A percentile compares a stretch with the other conserved stretches of the same genome.
These are phyloP conservation scores for Leccinum arenicola DNA, from an alignment of 768 basidiomycete species.

Conservation along the genomic window DNA sequence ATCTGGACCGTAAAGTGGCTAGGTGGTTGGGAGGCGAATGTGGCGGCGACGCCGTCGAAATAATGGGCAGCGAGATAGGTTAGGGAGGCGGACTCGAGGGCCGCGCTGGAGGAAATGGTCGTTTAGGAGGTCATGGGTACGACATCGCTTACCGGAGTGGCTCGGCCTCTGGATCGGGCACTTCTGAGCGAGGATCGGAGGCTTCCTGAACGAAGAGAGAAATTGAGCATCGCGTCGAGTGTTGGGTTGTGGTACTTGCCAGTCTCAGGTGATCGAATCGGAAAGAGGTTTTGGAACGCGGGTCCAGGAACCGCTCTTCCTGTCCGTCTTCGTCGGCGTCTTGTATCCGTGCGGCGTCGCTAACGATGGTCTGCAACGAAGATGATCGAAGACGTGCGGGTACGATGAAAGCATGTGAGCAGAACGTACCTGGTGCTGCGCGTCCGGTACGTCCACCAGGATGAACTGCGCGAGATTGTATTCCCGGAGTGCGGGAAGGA, in stretches of 20 bases:
- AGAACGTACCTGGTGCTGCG: constrained; percentile 64
- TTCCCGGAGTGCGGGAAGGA: constrained; percentile 72
- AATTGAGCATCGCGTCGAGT: background rate
- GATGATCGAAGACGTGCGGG: background rate
- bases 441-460: constrained; percentile 78
- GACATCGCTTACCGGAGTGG: constrained; percentile 59
- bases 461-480: constrained; percentile 91
- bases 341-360: constrained; percentile 59
- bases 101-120: constrained; percentile 43
- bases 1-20: constrained; percentile 66
- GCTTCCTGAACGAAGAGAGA: constrained; percentile 72
- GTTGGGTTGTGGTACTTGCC: constrained; percentile 45
- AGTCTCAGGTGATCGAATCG: constrained; percentile 78
- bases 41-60: constrained; percentile 70
- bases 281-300: constrained; percentile 51
- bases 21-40: constrained; percentile 50
- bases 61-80: constrained; percentile 81
- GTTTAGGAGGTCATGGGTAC: background rate
- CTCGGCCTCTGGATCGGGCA: constrained; percentile 65
- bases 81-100: constrained; percentile 65
- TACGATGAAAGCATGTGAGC: background rate
- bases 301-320: constrained; percentile 79
- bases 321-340: constrained; percentile 40
- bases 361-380: constrained; percentile 71
- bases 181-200: constrained; percentile 63